These are phyloP conservation scores for Blepharisma undulans DNA, from an alignment of 169 alveolate species.

Conservation along the genomic window DNA sequence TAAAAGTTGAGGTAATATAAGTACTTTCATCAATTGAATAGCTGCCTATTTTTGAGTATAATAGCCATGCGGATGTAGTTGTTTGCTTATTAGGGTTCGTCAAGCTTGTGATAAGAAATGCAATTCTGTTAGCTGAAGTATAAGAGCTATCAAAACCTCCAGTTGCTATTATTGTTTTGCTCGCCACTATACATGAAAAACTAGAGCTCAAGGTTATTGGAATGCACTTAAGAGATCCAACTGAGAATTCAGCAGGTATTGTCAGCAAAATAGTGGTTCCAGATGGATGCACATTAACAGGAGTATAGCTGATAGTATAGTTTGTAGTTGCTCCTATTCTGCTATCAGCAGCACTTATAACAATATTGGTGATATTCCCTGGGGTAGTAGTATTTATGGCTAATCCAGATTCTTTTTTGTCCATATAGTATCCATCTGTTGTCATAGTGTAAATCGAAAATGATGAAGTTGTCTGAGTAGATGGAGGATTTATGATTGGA, in stretches of 20 bases:
- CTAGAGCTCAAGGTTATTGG: background rate
- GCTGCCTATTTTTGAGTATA: background rate
- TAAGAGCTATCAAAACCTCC: background rate
- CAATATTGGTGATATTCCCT: background rate
- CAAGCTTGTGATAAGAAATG: background rate
- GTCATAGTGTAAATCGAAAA: slow-evolving; percentile 27
- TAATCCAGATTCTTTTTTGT: slow-evolving; percentile 3
- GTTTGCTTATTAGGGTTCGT: background rate
- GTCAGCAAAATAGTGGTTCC: slow-evolving; percentile 5
- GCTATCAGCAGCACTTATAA: slow-evolving; percentile 9
- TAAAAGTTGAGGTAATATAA: slow-evolving; percentile 21
- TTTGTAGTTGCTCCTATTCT: slow-evolving; percentile 11
- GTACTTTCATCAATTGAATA: slow-evolving; percentile 3
- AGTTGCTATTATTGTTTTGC: background rate
- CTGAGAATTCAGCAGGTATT: slow-evolving; percentile 10
- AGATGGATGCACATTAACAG: slow-evolving; percentile 16
- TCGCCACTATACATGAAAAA: background rate
- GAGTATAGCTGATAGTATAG: background rate
- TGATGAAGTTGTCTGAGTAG: slow-evolving; percentile 1
- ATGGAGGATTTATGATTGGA: background rate
- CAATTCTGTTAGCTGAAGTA: background rate
- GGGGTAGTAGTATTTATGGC: slow-evolving; percentile 14
- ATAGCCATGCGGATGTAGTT: slow-evolving; percentile 3
- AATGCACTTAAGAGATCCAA: background rate
- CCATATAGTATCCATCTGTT: slow-evolving; percentile 1